Percentiles rank a stretch among this genome's conserved stretches.
These are phyloP conservation scores for Canna indica DNA, from an alignment of 176 grass and related monocot genomes.

Conservation along the genomic window DNA sequence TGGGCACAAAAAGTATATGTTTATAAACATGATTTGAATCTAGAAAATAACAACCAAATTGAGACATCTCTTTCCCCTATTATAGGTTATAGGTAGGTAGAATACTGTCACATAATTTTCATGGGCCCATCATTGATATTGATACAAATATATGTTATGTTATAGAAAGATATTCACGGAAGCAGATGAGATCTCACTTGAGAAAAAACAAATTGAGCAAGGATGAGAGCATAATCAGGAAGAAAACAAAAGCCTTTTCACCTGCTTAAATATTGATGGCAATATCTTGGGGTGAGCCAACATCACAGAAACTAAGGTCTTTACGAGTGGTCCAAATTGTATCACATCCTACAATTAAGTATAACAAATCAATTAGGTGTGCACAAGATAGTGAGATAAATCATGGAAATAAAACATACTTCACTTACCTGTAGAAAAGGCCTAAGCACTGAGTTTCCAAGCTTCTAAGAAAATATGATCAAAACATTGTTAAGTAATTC, in stretches of 20 bases:
- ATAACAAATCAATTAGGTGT: slow-evolving; percentile 13
- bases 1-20: too few species aligned
- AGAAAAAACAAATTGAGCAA: background rate
- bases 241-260: slow-evolving; percentile 7
- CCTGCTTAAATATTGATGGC: slow-evolving; percentile 92
- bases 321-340: slow-evolving; percentile 79
- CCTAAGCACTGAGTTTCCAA: slow-evolving; percentile 58
- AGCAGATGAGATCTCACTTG: too few species aligned
- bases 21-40: too few species aligned
- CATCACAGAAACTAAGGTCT: slow-evolving; percentile 82
- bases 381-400: background rate
- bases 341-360: slow-evolving; percentile 77
- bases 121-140: too few species aligned
- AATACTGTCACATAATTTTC: background rate
- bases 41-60: too few species aligned
- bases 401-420: background rate
- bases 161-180: too few species aligned
- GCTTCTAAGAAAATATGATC: slow-evolving; percentile 45
- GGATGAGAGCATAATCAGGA: background rate
- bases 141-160: too few species aligned
- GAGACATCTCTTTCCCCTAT: too few species aligned
- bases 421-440: slow-evolving; percentile 86
- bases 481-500: slow-evolving; percentile 4
- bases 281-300: slow-evolving; percentile 53
- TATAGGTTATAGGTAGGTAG: background rate